Evolutionary conservation across 2,329 filamentous ascomycete genomes (phyloP).

Genomic region (Colletotrichum scovillei): DNA sequence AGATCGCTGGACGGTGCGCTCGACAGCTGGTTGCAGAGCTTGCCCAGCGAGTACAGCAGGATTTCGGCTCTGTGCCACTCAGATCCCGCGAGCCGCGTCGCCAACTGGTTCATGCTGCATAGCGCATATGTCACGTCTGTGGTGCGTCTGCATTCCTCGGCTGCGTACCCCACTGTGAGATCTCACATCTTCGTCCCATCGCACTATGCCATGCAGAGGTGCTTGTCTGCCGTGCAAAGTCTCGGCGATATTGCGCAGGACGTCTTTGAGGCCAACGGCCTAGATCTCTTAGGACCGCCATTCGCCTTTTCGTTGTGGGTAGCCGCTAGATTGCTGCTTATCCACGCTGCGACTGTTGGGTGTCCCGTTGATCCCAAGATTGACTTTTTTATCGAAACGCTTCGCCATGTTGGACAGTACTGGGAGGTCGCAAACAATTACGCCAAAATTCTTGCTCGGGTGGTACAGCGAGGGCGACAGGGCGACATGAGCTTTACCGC

Average conservation of each 20-base stretch:
- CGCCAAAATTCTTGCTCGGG: constrained; percentile 52
- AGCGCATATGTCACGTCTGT: constrained; percentile 57
- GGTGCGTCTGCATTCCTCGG: constrained; percentile 56
- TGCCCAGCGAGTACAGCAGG: constrained; percentile 58
- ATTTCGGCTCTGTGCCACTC: constrained; percentile 58
- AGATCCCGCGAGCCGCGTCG: constrained; percentile 56
- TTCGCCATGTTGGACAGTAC: constrained; percentile 53
- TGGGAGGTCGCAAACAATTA: constrained; percentile 58
- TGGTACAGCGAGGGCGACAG: constrained; percentile 50
- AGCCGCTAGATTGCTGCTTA: constrained; percentile 52
- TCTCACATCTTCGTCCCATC: constrained; percentile 56
- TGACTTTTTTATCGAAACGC: constrained; percentile 56
- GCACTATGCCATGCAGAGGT: constrained; percentile 57
- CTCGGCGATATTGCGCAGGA: constrained; percentile 55
- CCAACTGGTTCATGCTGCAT: constrained; percentile 60
- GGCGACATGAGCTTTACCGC: constrained; percentile 49
- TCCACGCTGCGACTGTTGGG: constrained; percentile 53
- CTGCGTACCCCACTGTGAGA: constrained; percentile 53
- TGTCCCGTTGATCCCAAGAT: constrained; percentile 51
- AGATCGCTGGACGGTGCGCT: constrained; percentile 51
- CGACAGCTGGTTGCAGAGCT: constrained; percentile 54
- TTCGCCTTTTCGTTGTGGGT: constrained; percentile 59
- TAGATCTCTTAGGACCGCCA: constrained; percentile 55
- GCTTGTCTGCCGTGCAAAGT: constrained; percentile 56
- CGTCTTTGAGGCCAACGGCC: constrained; percentile 54